Percentiles rank a stretch among this genome's conserved stretches.
Evolutionary conservation across 1,139 yeast species (phyloP).

Genomic region (Pichia sp.): DNA sequence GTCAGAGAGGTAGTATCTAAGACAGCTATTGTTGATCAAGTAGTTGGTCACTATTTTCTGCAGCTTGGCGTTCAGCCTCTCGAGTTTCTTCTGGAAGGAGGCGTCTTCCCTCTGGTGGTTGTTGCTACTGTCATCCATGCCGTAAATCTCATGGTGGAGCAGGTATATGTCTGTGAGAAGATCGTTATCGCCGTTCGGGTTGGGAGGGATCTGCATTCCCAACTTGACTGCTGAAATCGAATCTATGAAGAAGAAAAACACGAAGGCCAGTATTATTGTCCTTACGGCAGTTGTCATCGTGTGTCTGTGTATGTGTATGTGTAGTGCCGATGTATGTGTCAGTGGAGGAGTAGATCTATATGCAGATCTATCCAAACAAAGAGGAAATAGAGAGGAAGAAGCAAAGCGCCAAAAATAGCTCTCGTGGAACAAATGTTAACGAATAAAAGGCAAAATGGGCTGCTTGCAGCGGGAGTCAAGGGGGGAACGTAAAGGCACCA

Average conservation of each 20-base stretch:
- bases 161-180: slow-evolving; percentile 10
- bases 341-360: too few species aligned
- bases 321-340: not conserved
- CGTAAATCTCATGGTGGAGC: slow-evolving; percentile 11
- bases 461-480: not conserved
- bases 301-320: not conserved
- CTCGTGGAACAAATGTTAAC: not conserved
- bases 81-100: not conserved
- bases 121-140: slow-evolving; percentile 1
- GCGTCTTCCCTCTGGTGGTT: not conserved
- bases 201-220: slow-evolving; percentile 12
- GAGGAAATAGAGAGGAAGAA: too few species aligned
- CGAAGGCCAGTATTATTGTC: not conserved
- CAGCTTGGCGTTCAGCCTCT: not conserved
- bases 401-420: not conserved
- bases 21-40: slow-evolving; percentile 16
- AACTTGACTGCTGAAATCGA: not conserved
- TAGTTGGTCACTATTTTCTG: slow-evolving; percentile 10
- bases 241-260: not conserved
- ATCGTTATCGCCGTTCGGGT: slow-evolving; percentile 4
- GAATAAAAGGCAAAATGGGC: not conserved
- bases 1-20: slow-evolving; percentile 20
- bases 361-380: too few species aligned
- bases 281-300: not conserved
- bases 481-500: too few species aligned